A percentile compares a stretch with the other conserved stretches of the same genome.
Conservation (phyloP, 2,329 filamentous ascomycete species). For the Coniochaeta pulveracea region DNA sequence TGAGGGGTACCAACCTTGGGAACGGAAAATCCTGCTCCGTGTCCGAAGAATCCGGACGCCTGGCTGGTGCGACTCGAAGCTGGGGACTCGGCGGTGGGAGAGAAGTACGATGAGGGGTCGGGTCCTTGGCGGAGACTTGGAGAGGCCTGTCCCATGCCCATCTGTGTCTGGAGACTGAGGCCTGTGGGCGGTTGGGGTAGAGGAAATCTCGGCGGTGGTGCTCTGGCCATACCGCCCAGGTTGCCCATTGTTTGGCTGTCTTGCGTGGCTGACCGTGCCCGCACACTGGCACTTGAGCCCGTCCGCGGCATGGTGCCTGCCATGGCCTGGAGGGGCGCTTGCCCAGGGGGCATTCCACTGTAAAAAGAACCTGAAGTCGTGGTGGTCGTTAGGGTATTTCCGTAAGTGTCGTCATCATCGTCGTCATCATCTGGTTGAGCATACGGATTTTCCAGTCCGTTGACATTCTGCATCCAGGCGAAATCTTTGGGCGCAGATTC, state of each 20-base stretch:
- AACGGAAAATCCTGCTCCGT: slow-evolving; percentile 48
- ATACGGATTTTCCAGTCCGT: slow-evolving; percentile 72
- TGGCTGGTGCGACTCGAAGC: slow-evolving; percentile 65
- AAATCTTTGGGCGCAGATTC: slow-evolving; percentile 60
- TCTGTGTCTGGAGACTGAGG: slow-evolving; percentile 59
- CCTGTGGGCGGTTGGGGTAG: slow-evolving; percentile 43
- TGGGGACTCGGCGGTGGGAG: slow-evolving; percentile 70
- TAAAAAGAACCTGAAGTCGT: too few species aligned
- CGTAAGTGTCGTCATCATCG: slow-evolving; percentile 35
- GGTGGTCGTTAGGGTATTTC: slow-evolving; percentile 21
- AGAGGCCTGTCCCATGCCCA: slow-evolving; percentile 33
- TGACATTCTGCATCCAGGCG: slow-evolving; percentile 59
- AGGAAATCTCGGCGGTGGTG: slow-evolving; percentile 62
- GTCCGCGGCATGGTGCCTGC: slow-evolving; percentile 46
- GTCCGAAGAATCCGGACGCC: slow-evolving; percentile 59
- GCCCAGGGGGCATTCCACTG: slow-evolving; percentile 15
- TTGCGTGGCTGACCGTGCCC: slow-evolving; percentile 64
- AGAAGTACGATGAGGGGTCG: slow-evolving; percentile 76
- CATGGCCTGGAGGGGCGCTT: slow-evolving; percentile 16
- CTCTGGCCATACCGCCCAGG: slow-evolving; percentile 42
- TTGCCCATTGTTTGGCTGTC: slow-evolving; percentile 57
- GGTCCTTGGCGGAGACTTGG: slow-evolving; percentile 44
- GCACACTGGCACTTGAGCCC: slow-evolving; percentile 62
- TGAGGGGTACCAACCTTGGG: slow-evolving; percentile 62
- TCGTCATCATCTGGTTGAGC: slow-evolving; percentile 52